Conservation (phyloP, 306 rosid species). For the Pyrus bretschneideri region DNA sequence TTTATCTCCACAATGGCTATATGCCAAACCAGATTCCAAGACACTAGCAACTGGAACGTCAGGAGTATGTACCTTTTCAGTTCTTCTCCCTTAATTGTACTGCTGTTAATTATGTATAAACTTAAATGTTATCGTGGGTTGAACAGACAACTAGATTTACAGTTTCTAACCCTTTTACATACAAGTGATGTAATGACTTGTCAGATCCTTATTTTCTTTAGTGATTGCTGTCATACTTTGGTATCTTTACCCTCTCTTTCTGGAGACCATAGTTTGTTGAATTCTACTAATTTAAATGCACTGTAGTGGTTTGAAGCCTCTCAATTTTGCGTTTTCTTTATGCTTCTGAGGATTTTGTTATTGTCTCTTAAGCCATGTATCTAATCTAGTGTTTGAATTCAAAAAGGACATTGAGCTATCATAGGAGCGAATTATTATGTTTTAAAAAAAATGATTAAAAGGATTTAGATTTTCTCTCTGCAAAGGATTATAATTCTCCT, state of each 20-base stretch:
- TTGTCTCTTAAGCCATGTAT: background rate
- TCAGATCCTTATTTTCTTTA: background rate
- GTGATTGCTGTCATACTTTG: background rate
- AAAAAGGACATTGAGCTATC: background rate
- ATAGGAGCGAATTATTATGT: background rate
- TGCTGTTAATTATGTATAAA: background rate
- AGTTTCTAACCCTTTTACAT: background rate
- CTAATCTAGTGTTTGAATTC: background rate
- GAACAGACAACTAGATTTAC: background rate
- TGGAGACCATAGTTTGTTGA: background rate
- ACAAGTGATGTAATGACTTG: background rate
- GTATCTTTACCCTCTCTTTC: background rate
- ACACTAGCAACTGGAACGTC: conserved; percentile 22
- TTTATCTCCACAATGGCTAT: conserved; percentile 72
- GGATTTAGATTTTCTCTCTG: background rate
- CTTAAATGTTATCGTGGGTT: background rate
- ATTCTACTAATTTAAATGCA: background rate
- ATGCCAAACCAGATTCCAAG: conserved; percentile 55
- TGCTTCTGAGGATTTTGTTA: background rate
- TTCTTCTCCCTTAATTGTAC: background rate
- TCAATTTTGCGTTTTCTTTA: background rate
- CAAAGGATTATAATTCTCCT: background rate
- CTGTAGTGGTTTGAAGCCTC: background rate
- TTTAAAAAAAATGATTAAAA: background rate
- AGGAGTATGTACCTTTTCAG: conserved; percentile 37